phyloP scores from a whole-genome alignment of 2,329 filamentous ascomycete genomes.

The Emericellopsis cladophorae region DNA sequence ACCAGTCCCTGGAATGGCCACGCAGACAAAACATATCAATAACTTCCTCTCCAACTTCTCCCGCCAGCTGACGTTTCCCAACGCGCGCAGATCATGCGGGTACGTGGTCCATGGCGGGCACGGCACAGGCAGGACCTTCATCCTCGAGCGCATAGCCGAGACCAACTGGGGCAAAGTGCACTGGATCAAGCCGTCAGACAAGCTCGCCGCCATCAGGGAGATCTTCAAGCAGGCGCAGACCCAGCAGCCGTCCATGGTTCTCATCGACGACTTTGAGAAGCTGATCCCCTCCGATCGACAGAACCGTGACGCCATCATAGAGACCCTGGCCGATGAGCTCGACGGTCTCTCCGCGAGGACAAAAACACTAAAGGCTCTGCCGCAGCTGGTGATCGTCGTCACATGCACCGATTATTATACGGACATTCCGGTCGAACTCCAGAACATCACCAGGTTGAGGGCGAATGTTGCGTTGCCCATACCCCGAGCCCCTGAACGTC shows the following conservation, averaged over 20 bases:
- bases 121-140: constrained; percentile 73
- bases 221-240: constrained; percentile 57
- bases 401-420: constrained; percentile 59
- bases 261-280: constrained; percentile 67
- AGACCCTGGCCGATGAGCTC: constrained; percentile 39
- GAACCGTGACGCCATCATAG: constrained; percentile 36
- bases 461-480: constrained; percentile 63
- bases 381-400: constrained; percentile 59
- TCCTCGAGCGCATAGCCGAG: constrained; percentile 55
- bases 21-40: constrained; percentile 55
- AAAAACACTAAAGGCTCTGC: constrained; percentile 20
- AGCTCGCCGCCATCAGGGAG: constrained; percentile 47
- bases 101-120: constrained; percentile 69
- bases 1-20: constrained; percentile 54
- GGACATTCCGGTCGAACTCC: constrained; percentile 58
- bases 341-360: constrained; percentile 34
- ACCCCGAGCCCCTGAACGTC: constrained; percentile 57
- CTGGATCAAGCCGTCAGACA: constrained; percentile 42
- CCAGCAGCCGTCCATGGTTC: constrained; percentile 61
- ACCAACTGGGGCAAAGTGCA: constrained; percentile 61
- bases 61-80: constrained; percentile 14
- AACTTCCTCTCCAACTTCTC: constrained; percentile 46
- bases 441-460: constrained; percentile 50
- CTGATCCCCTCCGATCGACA: constrained; percentile 50
- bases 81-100: constrained; percentile 28